Conservation (phyloP, 179 eudicot species). For the Sideroxylon spinosum region DNA sequence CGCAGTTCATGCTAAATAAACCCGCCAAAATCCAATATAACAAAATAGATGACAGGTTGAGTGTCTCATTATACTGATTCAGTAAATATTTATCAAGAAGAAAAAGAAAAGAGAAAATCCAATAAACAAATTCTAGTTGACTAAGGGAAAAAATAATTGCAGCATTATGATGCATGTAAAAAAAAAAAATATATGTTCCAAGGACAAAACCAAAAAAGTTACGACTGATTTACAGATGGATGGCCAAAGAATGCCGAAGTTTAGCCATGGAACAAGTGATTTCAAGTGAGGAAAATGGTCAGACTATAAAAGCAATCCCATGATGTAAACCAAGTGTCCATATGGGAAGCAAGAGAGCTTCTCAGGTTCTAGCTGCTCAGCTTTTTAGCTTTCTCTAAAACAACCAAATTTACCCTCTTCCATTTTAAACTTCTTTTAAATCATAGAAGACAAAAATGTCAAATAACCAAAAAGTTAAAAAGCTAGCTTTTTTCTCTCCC, state of each 20-base stretch:
- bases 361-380: no score
- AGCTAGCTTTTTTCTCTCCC: no score
- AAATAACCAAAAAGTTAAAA: no score
- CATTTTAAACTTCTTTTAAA: no score
- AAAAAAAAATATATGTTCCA: not conserved
- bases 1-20: not conserved
- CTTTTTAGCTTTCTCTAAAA: no score
- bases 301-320: not conserved
- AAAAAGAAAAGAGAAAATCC: no score
- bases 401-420: no score
- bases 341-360: no score
- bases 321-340: not conserved
- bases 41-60: not conserved
- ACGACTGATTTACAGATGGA: not conserved
- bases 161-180: not conserved
- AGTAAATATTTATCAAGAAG: not conserved
- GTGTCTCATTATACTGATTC: not conserved
- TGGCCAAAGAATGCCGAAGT: not conserved
- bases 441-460: no score
- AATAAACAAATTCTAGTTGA: not conserved
- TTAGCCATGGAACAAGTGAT: not conserved
- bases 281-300: not conserved
- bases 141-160: not conserved
- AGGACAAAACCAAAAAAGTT: not conserved
- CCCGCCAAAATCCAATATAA: not conserved